Evolutionary conservation across 2,329 filamentous ascomycete genomes (phyloP).

Genomic region (Cordyceps tenuipes): DNA sequence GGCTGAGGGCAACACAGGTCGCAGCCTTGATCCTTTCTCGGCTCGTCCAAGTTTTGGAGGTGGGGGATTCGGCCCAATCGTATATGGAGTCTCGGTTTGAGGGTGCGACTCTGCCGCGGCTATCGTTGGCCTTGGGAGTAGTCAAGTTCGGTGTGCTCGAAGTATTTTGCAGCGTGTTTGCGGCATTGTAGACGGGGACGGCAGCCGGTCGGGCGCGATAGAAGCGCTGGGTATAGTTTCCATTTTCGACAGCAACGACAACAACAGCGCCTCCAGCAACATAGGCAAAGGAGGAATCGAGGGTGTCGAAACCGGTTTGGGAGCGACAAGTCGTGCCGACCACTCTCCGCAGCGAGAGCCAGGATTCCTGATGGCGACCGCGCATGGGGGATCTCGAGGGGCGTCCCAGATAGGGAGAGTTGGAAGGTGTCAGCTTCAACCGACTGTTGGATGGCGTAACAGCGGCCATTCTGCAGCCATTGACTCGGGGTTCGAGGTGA

Average conservation of each 20-base stretch:
- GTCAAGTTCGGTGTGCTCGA: conserved; percentile 41
- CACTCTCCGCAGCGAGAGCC: conserved; percentile 70
- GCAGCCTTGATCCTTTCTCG: conserved; percentile 90
- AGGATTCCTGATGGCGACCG: conserved; percentile 43
- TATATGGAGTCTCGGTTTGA: conserved; percentile 40
- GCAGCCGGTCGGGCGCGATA: conserved; percentile 79
- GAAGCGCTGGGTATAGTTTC: conserved; percentile 69
- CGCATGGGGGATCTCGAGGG: conserved; percentile 56
- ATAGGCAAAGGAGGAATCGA: conserved; percentile 74
- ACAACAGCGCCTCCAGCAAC: conserved; percentile 92
- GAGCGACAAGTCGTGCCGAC: conserved; percentile 84
- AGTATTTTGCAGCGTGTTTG: conserved; percentile 43
- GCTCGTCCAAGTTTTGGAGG: conserved; percentile 72
- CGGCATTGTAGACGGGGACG: conserved; percentile 53
- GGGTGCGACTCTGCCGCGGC: conserved; percentile 46
- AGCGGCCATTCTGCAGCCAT: conserved; percentile 49
- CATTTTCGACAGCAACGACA: conserved; percentile 67
- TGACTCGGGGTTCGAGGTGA: conserved; percentile 22
- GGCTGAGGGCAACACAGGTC: conserved; percentile 81
- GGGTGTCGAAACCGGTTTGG: conserved; percentile 77
- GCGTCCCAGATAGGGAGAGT: conserved; percentile 60
- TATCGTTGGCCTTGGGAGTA: conserved; percentile 57
- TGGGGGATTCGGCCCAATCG: conserved; percentile 55
- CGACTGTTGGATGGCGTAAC: conserved; percentile 49
- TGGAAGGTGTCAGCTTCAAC: conserved; percentile 66